Conservation (phyloP, 1,139 yeast species). For the Diutina sp. region DNA sequence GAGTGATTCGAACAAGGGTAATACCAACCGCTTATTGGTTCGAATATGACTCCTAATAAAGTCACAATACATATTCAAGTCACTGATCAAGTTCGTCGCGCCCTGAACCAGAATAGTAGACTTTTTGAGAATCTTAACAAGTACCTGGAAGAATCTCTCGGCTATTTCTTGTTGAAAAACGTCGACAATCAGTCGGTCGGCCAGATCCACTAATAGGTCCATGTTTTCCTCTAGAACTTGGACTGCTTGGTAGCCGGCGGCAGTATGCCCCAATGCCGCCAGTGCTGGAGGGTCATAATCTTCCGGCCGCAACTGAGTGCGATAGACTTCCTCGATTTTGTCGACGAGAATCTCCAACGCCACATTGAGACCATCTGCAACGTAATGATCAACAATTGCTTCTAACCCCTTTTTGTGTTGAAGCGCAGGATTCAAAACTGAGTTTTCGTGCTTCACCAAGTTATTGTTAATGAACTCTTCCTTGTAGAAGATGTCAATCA, state of each 20-base stretch:
- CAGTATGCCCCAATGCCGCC: slow-evolving; percentile 31
- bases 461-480: slow-evolving; percentile 61
- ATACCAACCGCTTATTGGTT: slow-evolving; percentile 48
- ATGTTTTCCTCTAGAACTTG: slow-evolving; percentile 62
- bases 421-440: slow-evolving; percentile 67
- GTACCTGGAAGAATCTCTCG: slow-evolving; percentile 63
- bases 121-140: slow-evolving; percentile 62
- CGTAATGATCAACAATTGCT: slow-evolving; percentile 69
- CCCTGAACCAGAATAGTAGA: slow-evolving; percentile 69
- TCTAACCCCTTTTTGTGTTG: slow-evolving; percentile 77
- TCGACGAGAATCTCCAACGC: slow-evolving; percentile 82
- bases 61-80: slow-evolving; percentile 62
- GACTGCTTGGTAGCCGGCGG: slow-evolving; percentile 54
- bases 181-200: slow-evolving; percentile 80
- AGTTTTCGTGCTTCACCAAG: slow-evolving; percentile 55
- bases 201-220: slow-evolving; percentile 62
- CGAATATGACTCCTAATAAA: slow-evolving; percentile 50
- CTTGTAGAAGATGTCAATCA: slow-evolving; percentile 83
- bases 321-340: slow-evolving; percentile 42
- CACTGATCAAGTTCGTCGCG: slow-evolving; percentile 65
- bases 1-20: slow-evolving; percentile 69
- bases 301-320: slow-evolving; percentile 13
- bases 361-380: slow-evolving; percentile 83
- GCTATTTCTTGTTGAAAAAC: slow-evolving; percentile 93
- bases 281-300: slow-evolving; percentile 22